Evolutionary conservation across 176 grass and related monocot species (phyloP), one percentile per base, ranked within the genome.

Genomic region (Juncus effusus): DNA sequence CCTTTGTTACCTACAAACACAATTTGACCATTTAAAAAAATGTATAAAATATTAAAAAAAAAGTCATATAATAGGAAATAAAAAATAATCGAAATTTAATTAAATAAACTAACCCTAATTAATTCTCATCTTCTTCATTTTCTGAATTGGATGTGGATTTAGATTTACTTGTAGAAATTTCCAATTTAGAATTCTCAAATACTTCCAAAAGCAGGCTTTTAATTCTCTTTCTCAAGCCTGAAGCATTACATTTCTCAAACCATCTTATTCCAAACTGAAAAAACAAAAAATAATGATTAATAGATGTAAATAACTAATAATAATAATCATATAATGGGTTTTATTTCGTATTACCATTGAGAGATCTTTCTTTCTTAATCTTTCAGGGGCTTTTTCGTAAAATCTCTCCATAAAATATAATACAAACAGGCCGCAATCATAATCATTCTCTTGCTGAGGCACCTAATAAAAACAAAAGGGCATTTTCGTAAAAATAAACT

Each of bases 341-440:
- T 47, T 53, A 36, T 0, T 70, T 47, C 19, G 19, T 40, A 45
- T 44, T 76, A 76, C 94, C 94, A 65, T 89, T 14, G 72, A 56
- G 54, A 80, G 38, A 76, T 87, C 64, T 15, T 93, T 76, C 77
- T 78, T 84, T 72, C 16, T 73, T 75, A 99, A 61, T 61, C 94
- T 99, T 82, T 93, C 65, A 76, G 94, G 94, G 14, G 88, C 85
- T 56, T 78, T 81, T 64, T 84, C 75, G 44, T 92, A 80, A 75
- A 93, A 99, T 40, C 69, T 72, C 54, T 82, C 77, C 73, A 99
- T 89, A 76, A 89, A 93, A 75, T 89, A 89, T 50, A 99, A 76
- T 59, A 93, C 88, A 86, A 99, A 99, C 14, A 99, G 68, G 42
- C 94, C 94, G 51, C 94, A 99, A 68, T 99, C 94, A 51, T 78